Percentiles rank a stretch among this genome's conserved stretches.
Conservation (phyloP, 768 basidiomycete genomes). For the Lyophyllum shimeji region DNA sequence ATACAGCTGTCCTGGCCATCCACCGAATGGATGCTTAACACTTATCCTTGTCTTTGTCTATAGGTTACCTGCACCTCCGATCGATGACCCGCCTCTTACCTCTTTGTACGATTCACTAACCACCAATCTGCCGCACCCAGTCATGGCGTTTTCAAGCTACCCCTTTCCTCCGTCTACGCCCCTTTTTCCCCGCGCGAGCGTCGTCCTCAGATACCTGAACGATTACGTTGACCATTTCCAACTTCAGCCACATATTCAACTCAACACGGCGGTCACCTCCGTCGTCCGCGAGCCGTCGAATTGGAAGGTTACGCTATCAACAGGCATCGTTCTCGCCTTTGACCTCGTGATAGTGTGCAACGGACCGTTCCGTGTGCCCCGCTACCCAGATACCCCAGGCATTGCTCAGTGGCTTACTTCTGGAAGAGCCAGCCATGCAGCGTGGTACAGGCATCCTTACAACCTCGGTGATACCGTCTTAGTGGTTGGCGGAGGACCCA, state of each 20-base stretch:
- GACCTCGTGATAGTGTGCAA: conserved; percentile 74
- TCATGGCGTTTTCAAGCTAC: conserved; percentile 69
- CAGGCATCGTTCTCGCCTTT: conserved; percentile 36
- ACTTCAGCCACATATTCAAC: conserved; percentile 58
- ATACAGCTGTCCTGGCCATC: too few relatives aligned
- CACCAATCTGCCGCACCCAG: conserved; percentile 76
- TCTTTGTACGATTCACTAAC: conserved; percentile 82
- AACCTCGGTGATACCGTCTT: conserved; percentile 42
- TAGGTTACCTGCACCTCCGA: conserved; percentile 58
- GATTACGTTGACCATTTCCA: conserved; percentile 63
- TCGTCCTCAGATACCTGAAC: conserved; percentile 68
- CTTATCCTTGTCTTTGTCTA: too few relatives aligned
- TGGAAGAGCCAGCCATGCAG: conserved; percentile 61
- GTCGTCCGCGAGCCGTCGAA: conserved; percentile 37
- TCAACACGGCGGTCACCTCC: conserved; percentile 56
- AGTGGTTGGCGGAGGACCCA: conserved; percentile 58
- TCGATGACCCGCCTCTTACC: conserved; percentile 54
- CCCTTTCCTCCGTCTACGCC: conserved; percentile 71
- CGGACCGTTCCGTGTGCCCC: conserved; percentile 70
- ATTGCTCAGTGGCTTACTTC: conserved; percentile 54
- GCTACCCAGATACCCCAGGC: conserved; percentile 61
- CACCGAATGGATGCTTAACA: too few relatives aligned
- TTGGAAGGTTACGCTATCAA: conserved; percentile 51
- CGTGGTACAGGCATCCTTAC: conserved; percentile 60
- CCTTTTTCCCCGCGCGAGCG: conserved; percentile 61